These are phyloP conservation scores for Vicia faba DNA, from an alignment of 306 rosid species.

Conservation along the genomic window DNA sequence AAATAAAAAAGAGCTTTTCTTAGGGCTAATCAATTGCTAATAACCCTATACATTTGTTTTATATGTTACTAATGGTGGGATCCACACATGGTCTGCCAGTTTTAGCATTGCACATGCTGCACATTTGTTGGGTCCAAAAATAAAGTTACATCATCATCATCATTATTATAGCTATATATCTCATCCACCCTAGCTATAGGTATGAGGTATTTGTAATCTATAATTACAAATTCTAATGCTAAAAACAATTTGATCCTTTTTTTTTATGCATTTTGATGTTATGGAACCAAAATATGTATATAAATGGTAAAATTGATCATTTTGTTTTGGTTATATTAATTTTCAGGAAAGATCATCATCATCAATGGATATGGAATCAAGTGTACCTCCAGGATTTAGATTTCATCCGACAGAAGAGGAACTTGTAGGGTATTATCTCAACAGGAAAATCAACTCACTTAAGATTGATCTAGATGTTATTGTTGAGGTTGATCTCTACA, in stretches of 20 bases:
- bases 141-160: conserved; percentile 44
- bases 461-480: conserved; percentile 86
- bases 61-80: conserved; percentile 42
- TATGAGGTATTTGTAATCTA: conserved; percentile 30
- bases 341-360: conserved; percentile 47
- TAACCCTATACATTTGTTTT: conserved; percentile 27
- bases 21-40: conserved; percentile 36
- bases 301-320: conserved; percentile 8
- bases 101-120: conserved; percentile 54
- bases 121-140: conserved; percentile 52
- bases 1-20: conserved; percentile 23
- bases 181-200: conserved; percentile 37
- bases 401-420: conserved; percentile 99
- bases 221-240: conserved; percentile 25
- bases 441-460: conserved; percentile 73
- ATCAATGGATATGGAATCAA: conserved; percentile 72
- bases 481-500: conserved; percentile 85
- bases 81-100: conserved; percentile 64
- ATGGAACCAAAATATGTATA: background rate
- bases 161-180: conserved; percentile 41
- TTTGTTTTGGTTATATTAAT: conserved; percentile 12
- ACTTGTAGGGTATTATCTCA: conserved; percentile 88
- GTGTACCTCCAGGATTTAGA: conserved; percentile 94
- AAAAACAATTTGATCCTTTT: background rate
- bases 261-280: conserved; percentile 6